phyloP scores from a whole-genome alignment of 2,329 filamentous ascomycete species.

The Aspergillus tamarii region DNA sequence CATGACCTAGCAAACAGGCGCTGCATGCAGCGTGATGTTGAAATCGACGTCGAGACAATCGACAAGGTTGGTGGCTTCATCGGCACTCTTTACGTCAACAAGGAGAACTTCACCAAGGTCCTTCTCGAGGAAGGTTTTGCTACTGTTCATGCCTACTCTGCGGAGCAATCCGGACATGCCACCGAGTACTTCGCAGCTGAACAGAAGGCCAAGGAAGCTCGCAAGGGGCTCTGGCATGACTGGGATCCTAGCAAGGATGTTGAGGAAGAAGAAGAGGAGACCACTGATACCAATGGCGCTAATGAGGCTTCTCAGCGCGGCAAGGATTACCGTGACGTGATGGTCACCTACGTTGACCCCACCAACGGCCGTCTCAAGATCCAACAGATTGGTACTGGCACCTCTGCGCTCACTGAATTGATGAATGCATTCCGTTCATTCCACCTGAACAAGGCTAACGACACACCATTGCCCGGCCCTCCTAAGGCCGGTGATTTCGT shows the following conservation, averaged over 20 bases:
- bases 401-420: constrained; percentile 78
- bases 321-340: constrained; percentile 92
- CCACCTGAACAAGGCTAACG: constrained; percentile 83
- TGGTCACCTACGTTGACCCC: constrained; percentile 85
- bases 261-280: constrained; percentile 58
- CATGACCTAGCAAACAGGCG: constrained; percentile 86
- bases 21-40: constrained; percentile 91
- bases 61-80: constrained; percentile 99
- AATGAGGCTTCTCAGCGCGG: constrained; percentile 64
- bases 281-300: constrained; percentile 51
- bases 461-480: constrained; percentile 69
- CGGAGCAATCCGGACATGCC: constrained; percentile 90
- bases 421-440: constrained; percentile 92
- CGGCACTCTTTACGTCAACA: constrained; percentile 87
- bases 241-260: constrained; percentile 90
- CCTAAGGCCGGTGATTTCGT: constrained; percentile 93
- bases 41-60: constrained; percentile 91
- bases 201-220: constrained; percentile 82
- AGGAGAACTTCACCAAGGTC: constrained; percentile 92
- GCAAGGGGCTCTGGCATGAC: constrained; percentile 88
- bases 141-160: constrained; percentile 90
- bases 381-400: constrained; percentile 86
- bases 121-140: constrained; percentile 93
- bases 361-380: constrained; percentile 81
- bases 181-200: constrained; percentile 86